Percentiles rank a stretch among this genome's conserved stretches.
These are phyloP conservation scores for Ascochyta clinopodiicola DNA, from an alignment of 2,329 filamentous ascomycete genomes.

Conservation along the genomic window DNA sequence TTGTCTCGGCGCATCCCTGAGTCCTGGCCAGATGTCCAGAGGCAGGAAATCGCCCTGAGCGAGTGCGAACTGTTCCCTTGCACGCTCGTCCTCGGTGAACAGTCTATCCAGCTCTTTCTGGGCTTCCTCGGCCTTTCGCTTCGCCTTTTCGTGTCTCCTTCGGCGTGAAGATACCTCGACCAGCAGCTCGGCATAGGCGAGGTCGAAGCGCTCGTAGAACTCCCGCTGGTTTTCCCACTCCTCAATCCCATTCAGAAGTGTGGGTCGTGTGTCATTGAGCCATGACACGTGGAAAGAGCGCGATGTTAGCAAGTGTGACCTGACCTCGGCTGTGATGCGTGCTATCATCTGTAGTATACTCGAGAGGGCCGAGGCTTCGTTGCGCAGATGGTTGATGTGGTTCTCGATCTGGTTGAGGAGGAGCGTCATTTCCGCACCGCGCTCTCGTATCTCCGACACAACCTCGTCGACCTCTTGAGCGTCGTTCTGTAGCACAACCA, in stretches of 20 bases:
- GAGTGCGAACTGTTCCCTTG: conserved; percentile 78
- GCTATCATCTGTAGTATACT: conserved; percentile 71
- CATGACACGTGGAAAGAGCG: conserved; percentile 70
- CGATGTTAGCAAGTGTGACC: conserved; percentile 69
- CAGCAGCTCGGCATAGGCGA: conserved; percentile 83
- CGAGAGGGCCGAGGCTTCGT: conserved; percentile 64
- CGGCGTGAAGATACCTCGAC: conserved; percentile 82
- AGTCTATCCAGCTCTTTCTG: conserved; percentile 77
- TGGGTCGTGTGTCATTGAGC: conserved; percentile 72
- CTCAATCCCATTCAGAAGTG: conserved; percentile 69
- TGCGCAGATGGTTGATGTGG: conserved; percentile 65
- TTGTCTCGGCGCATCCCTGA: conserved; percentile 42
- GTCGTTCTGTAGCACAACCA: conserved; percentile 78
- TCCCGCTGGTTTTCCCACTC: conserved; percentile 78
- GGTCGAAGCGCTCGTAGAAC: conserved; percentile 88
- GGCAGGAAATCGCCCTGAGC: conserved; percentile 88
- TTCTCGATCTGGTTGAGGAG: conserved; percentile 69
- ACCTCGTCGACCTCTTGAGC: conserved; percentile 68
- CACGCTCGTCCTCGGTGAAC: conserved; percentile 71
- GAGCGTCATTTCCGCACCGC: conserved; percentile 77
- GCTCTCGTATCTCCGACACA: conserved; percentile 73
- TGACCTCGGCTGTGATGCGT: conserved; percentile 70
- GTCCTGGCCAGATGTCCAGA: conserved; percentile 81
- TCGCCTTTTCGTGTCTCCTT: conserved; percentile 74
- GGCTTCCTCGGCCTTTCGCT: conserved; percentile 77